phyloP scores from a whole-genome alignment of 148 eudicot species.

The Rhododendron ovatum region DNA sequence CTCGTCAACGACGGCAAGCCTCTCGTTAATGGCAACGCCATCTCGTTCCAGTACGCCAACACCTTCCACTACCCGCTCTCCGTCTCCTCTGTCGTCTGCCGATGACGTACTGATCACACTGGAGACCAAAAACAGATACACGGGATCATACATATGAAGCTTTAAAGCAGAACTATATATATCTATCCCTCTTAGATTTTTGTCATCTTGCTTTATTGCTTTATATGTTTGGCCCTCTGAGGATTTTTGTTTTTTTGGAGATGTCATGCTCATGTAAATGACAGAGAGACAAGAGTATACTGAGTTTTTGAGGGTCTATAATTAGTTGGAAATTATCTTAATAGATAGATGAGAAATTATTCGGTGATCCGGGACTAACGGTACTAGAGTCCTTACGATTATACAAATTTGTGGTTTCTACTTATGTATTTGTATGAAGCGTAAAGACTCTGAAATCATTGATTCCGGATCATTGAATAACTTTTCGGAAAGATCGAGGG shows the following conservation, averaged over 20 bases:
- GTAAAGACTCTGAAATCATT: not conserved
- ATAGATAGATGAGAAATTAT: not conserved
- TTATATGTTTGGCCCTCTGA: not conserved
- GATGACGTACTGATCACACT: not conserved
- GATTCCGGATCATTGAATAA: not conserved
- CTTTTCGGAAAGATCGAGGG: not conserved
- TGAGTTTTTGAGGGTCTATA: not conserved
- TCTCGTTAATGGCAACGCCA: conserved; percentile 40
- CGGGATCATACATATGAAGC: not conserved
- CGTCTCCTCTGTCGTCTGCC: conserved; percentile 49
- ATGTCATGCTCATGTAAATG: not conserved
- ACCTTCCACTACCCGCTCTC: conserved; percentile 63
- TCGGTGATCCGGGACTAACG: not conserved
- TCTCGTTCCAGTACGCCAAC: conserved; percentile 75
- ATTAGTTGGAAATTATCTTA: not conserved
- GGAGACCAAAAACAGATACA: not conserved
- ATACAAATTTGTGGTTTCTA: not conserved
- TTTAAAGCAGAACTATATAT: not conserved
- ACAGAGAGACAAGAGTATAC: not conserved
- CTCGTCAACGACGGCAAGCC: conserved; percentile 64
- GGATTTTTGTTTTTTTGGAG: not conserved
- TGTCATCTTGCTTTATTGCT: conserved; percentile 12
- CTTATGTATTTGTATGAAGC: not conserved
- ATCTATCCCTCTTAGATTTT: not conserved
- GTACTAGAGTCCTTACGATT: not conserved